Conservation (phyloP, 1,284 basidiomycete genomes). For the Malassezia dermatis region DNA sequence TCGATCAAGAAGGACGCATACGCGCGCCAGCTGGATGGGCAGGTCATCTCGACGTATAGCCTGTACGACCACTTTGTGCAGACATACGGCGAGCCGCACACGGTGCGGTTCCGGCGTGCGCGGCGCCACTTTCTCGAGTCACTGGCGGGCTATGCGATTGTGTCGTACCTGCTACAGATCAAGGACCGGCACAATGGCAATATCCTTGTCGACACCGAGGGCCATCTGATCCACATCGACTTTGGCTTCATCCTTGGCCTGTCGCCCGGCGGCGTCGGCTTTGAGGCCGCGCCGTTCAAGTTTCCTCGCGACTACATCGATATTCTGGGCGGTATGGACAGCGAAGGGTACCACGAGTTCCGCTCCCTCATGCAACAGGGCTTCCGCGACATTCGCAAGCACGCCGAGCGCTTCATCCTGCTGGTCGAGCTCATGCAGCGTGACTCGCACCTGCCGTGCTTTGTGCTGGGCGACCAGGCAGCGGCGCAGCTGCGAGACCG, state of each 20-base stretch:
- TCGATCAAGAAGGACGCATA: constrained; percentile 99
- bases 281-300: constrained; percentile 98
- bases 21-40: constrained; percentile 62
- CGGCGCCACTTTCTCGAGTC: constrained; percentile 76
- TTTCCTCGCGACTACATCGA: constrained; percentile 90
- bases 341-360: constrained; percentile 72
- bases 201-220: constrained; percentile 87
- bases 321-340: constrained; percentile 77
- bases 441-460: constrained; percentile 90
- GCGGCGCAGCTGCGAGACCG: constrained; percentile 73
- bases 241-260: constrained; percentile 88
- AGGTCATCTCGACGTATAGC: constrained; percentile 31
- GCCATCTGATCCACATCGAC: constrained; percentile 85
- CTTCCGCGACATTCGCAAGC: constrained; percentile 85
- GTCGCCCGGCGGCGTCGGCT: constrained; percentile 87
- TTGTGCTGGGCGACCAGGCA: constrained; percentile 80
- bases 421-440: constrained; percentile 81
- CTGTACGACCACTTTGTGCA: constrained; percentile 44
- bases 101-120: constrained; percentile 52
- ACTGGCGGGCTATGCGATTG: constrained; percentile 77
- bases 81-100: constrained; percentile 34
- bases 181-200: constrained; percentile 99
- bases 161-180: constrained; percentile 91
- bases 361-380: constrained; percentile 77
- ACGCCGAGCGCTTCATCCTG: constrained; percentile 90